Percentiles rank a stretch among this genome's conserved stretches.
Conservation (phyloP, 139 green algal species). For the Tetratostichococcus sp. region DNA sequence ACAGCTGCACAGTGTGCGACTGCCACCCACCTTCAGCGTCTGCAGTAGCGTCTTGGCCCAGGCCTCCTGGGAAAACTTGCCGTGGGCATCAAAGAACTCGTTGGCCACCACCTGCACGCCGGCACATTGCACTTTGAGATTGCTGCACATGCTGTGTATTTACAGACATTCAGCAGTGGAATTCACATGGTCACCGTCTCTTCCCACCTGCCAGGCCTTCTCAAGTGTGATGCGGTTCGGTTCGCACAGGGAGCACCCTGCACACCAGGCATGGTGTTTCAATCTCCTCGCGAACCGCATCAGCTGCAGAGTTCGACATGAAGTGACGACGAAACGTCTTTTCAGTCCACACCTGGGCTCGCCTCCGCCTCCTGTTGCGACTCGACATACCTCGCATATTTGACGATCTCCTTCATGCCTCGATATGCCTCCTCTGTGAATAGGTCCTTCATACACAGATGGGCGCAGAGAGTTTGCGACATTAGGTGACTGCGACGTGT, state of each 20-base stretch:
- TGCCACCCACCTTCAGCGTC: constrained; percentile 34
- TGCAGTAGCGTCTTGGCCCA: constrained; percentile 49
- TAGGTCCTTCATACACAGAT: constrained; percentile 2
- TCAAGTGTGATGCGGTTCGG: constrained; percentile 54
- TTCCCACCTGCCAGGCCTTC: constrained; percentile 36
- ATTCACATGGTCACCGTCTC: not conserved
- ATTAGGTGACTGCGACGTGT: no score
- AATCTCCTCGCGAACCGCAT: no score
- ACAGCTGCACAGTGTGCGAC: no score
- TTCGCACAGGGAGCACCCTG: constrained; percentile 28
- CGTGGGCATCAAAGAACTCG: constrained; percentile 45
- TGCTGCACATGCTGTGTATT: no score
- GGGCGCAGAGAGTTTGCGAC: no score
- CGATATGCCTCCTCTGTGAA: constrained; percentile 23
- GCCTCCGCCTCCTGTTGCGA: constrained; percentile 4
- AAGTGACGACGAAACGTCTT: no score
- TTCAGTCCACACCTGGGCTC: not conserved
- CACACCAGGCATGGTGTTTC: not conserved
- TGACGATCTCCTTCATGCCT: constrained; percentile 30
- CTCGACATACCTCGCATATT: constrained; percentile 28
- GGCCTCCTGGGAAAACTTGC: constrained; percentile 36
- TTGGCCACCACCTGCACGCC: constrained; percentile 40
- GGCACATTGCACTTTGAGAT: no score
- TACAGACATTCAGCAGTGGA: no score
- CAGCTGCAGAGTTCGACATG: no score